These are phyloP conservation scores for Beta corolliflora DNA, from an alignment of 179 eudicot genomes.

Conservation along the genomic window DNA sequence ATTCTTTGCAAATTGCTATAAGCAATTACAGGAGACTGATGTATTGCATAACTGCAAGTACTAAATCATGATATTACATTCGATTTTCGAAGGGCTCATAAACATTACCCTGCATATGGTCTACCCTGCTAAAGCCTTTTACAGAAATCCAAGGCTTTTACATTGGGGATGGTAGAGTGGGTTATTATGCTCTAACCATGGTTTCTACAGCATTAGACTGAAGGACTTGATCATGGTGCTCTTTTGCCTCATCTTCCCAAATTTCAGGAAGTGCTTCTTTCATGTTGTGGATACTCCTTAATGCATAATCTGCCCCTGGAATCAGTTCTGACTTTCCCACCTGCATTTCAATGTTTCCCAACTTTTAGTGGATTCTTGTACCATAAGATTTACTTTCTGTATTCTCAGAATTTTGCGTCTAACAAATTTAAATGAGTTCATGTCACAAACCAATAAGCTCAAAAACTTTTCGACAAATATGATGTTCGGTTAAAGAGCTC, in stretches of 20 bases:
- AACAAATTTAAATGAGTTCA: no score
- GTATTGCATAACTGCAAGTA: not conserved
- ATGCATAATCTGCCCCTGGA: slow-evolving; percentile 80
- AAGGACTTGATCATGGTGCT: slow-evolving; percentile 27
- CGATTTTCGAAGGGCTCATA: not conserved
- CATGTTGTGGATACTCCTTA: slow-evolving; percentile 84
- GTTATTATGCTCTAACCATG: slow-evolving; percentile 28
- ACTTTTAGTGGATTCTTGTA: not conserved
- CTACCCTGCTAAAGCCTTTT: slow-evolving; percentile 4
- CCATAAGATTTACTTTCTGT: not conserved
- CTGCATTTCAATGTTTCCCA: slow-evolving; percentile 38
- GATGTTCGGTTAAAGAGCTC: not conserved
- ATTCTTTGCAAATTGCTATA: not conserved
- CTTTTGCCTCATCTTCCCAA: slow-evolving; percentile 50
- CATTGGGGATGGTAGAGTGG: not conserved
- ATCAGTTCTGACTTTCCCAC: slow-evolving; percentile 75
- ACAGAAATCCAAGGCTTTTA: slow-evolving; percentile 6
- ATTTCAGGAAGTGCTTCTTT: slow-evolving; percentile 84
- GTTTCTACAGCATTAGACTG: slow-evolving; percentile 32
- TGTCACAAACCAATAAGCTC: no score
- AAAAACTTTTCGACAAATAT: not conserved
- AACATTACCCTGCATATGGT: not conserved
- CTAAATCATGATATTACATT: not conserved
- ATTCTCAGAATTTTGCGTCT: not conserved
- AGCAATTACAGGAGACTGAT: not conserved